phyloP scores from a whole-genome alignment of 2,329 filamentous ascomycete species.

The Leptographium wingfieldii region DNA sequence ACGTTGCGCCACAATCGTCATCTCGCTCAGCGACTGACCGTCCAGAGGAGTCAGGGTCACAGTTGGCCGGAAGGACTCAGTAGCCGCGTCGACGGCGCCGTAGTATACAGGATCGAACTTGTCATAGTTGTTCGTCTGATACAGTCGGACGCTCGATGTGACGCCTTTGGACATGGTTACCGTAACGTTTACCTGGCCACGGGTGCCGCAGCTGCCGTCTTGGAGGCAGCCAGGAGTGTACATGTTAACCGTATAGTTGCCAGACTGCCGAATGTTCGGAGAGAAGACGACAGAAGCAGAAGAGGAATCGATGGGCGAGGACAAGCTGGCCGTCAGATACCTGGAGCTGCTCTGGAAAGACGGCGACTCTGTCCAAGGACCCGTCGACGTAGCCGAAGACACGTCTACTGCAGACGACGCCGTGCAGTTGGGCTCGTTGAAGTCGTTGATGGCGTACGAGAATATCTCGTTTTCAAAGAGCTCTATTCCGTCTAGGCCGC shows the following conservation, averaged over 20 bases:
- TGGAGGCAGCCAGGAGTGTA: constrained; percentile 86
- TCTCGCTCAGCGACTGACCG: constrained; percentile 45
- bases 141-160: constrained; percentile 46
- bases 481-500: constrained; percentile 74
- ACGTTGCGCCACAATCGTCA: constrained; percentile 81
- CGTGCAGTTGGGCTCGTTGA: constrained; percentile 79
- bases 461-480: constrained; percentile 77
- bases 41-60: constrained; percentile 63
- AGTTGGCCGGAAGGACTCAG: constrained; percentile 60
- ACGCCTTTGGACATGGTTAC: constrained; percentile 28
- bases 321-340: constrained; percentile 61
- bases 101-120: constrained; percentile 92
- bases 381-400: constrained; percentile 56
- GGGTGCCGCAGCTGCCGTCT: constrained; percentile 61
- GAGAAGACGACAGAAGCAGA: constrained; percentile 62
- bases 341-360: constrained; percentile 58
- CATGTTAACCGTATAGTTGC: constrained; percentile 81
- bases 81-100: constrained; percentile 68
- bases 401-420: constrained; percentile 43
- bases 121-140: constrained; percentile 89
- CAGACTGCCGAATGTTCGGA: constrained; percentile 76
- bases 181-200: constrained; percentile 70
- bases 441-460: constrained; percentile 70
- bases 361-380: constrained; percentile 59
- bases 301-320: constrained; percentile 39